These are phyloP conservation scores for Mycena vitilis DNA, from an alignment of 768 basidiomycete genomes.

Conservation along the genomic window DNA sequence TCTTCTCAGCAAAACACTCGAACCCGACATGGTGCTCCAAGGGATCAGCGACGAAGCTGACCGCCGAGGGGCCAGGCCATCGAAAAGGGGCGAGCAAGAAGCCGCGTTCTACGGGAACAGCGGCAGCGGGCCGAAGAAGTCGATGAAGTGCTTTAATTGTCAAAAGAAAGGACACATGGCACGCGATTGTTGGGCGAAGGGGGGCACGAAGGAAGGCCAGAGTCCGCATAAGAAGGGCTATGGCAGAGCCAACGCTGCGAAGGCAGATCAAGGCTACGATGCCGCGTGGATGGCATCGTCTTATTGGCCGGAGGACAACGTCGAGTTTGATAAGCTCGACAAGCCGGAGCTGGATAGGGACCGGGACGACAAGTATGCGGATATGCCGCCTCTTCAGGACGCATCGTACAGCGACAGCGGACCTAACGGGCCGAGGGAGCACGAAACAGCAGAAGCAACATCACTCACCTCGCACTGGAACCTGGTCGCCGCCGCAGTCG, in stretches of 20 bases:
- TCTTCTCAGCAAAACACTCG: slow-evolving; percentile 8
- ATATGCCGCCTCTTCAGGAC: neutral
- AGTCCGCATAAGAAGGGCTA: slow-evolving; percentile 33
- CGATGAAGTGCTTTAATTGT: slow-evolving; percentile 45
- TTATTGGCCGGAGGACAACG: too few relatives aligned
- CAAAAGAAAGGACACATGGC: slow-evolving; percentile 44
- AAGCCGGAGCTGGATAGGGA: neutral
- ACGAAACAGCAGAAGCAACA: neutral
- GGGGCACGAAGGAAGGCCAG: slow-evolving; percentile 49
- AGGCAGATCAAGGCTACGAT: neutral
- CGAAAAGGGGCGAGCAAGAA: neutral
- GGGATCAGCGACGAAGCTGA: slow-evolving; percentile 14
- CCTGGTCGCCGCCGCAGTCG: too few relatives aligned
- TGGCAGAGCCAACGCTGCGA: neutral
- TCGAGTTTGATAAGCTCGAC: too few relatives aligned
- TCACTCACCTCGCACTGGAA: neutral
- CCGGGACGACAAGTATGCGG: neutral
- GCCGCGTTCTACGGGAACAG: neutral
- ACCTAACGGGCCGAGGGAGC: too few relatives aligned
- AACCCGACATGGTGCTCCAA: slow-evolving; percentile 8
- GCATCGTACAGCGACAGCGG: neutral
- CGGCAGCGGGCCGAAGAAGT: slow-evolving; percentile 1
- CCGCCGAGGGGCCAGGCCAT: neutral
- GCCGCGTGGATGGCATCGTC: neutral
- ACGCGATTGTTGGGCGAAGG: slow-evolving; percentile 46